phyloP scores from a whole-genome alignment of 768 basidiomycete species.

The Pleurotus giganteus region DNA sequence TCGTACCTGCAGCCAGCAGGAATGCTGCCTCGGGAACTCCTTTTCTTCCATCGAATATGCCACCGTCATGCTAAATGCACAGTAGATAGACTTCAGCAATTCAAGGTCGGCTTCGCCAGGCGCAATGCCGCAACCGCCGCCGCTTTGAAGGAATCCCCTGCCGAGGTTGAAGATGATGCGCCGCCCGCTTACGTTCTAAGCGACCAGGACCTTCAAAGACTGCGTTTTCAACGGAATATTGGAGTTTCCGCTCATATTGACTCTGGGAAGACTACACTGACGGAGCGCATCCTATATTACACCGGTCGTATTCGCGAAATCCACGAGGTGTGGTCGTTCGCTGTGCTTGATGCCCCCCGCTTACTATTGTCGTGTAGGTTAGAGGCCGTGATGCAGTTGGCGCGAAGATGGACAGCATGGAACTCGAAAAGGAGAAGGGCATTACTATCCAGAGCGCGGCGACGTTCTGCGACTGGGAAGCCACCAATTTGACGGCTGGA shows the following conservation, averaged over 20 bases:
- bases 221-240: conserved; percentile 87
- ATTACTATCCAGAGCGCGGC: conserved; percentile 99
- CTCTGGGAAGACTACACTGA: conserved; percentile 97
- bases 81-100: background rate
- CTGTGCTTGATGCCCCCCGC: conserved; percentile 5
- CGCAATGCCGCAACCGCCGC: conserved; percentile 3
- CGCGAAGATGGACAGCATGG: conserved; percentile 99
- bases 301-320: conserved; percentile 95
- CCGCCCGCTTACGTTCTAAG: conserved; percentile 40
- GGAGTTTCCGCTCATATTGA: conserved; percentile 96
- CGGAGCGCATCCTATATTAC: conserved; percentile 94
- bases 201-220: conserved; percentile 61
- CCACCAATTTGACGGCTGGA: conserved; percentile 54
- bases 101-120: background rate
- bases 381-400: conserved; percentile 94
- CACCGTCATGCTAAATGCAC: background rate
- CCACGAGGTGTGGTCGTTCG: conserved; percentile 73
- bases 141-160: background rate
- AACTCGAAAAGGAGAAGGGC: conserved; percentile 96
- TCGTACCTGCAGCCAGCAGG: background rate
- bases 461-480: conserved; percentile 96
- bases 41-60: conserved; percentile 2
- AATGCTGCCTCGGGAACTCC: background rate
- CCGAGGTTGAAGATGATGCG: conserved; percentile 24
- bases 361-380: conserved; percentile 48